Evolutionary conservation across 371 early-diverging fungal species (phyloP).

Genomic region (Mucor sp.): DNA sequence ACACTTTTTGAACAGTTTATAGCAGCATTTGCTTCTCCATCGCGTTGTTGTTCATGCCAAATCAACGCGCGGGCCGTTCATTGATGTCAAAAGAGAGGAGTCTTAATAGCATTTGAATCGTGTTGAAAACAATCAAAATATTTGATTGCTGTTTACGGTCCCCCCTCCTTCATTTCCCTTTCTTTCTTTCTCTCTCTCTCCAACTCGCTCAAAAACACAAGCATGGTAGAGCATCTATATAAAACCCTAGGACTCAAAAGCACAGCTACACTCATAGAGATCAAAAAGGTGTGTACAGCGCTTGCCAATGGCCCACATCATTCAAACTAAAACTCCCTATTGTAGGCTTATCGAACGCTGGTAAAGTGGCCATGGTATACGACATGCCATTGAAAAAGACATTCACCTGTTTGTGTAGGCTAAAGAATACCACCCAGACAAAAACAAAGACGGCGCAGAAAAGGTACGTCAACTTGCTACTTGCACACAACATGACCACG

Average conservation of each 20-base stretch:
- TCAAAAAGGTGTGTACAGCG: slow-evolving; percentile 1
- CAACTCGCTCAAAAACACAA: neutral
- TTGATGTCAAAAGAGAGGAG: too few relatives aligned
- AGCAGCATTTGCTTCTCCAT: too few relatives aligned
- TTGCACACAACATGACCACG: neutral
- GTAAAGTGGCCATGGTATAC: neutral
- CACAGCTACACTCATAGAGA: neutral
- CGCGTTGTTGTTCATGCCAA: too few relatives aligned
- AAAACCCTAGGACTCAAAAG: neutral
- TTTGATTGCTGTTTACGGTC: neutral
- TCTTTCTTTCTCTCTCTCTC: neutral
- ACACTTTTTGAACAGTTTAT: too few relatives aligned
- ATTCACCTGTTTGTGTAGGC: neutral
- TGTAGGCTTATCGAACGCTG: neutral
- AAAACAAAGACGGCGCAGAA: slow-evolving; percentile 14
- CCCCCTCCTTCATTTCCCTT: neutral
- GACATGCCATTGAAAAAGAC: neutral
- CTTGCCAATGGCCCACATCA: too few relatives aligned
- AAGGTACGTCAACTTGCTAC: neutral
- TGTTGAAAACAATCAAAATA: too few relatives aligned
- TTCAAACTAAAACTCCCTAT: too few relatives aligned
- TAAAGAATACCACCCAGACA: slow-evolving; percentile 15
- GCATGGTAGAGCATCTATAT: slow-evolving; percentile 1
- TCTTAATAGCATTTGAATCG: too few relatives aligned
- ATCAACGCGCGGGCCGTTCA: too few relatives aligned